phyloP scores from a whole-genome alignment of 2,329 filamentous ascomycete genomes.

The Stemphylium beticola region DNA sequence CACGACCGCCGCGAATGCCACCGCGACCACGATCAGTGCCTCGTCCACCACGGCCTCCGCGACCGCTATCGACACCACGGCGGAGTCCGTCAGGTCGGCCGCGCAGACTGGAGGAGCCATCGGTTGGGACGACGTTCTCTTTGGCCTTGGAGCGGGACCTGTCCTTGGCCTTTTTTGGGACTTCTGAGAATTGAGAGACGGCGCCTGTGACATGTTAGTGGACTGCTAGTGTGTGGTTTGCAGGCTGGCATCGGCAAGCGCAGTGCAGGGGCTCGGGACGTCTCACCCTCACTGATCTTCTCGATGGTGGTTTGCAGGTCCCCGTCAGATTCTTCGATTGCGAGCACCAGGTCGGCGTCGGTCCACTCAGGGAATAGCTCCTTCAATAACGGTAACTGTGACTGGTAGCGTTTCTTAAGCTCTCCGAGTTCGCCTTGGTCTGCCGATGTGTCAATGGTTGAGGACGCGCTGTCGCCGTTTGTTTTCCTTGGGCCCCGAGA shows the following conservation, averaged over 20 bases:
- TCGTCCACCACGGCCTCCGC: slow-evolving; percentile 59
- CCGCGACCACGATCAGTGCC: slow-evolving; percentile 63
- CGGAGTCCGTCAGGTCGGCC: slow-evolving; percentile 30
- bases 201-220: slow-evolving; percentile 60
- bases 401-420: slow-evolving; percentile 87
- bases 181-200: slow-evolving; percentile 84
- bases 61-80: slow-evolving; percentile 43
- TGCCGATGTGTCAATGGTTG: slow-evolving; percentile 68
- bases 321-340: slow-evolving; percentile 85
- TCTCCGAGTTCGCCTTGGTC: slow-evolving; percentile 91
- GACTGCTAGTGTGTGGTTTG: slow-evolving; percentile 1
- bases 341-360: slow-evolving; percentile 91
- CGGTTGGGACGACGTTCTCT: slow-evolving; percentile 62
- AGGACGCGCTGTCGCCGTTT: slow-evolving; percentile 73
- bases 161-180: slow-evolving; percentile 75
- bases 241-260: slow-evolving; percentile 1
- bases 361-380: slow-evolving; percentile 97
- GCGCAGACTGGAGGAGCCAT: slow-evolving; percentile 49
- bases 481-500: slow-evolving; percentile 61
- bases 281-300: slow-evolving; percentile 78
- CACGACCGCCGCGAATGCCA: slow-evolving; percentile 64
- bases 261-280: slow-evolving; percentile 3
- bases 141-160: slow-evolving; percentile 74
- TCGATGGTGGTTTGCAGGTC: slow-evolving; percentile 75
- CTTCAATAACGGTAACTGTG: slow-evolving; percentile 80